Conservation (phyloP, 2,329 filamentous ascomycete genomes). For the Plenodomus tracheiphilus region DNA sequence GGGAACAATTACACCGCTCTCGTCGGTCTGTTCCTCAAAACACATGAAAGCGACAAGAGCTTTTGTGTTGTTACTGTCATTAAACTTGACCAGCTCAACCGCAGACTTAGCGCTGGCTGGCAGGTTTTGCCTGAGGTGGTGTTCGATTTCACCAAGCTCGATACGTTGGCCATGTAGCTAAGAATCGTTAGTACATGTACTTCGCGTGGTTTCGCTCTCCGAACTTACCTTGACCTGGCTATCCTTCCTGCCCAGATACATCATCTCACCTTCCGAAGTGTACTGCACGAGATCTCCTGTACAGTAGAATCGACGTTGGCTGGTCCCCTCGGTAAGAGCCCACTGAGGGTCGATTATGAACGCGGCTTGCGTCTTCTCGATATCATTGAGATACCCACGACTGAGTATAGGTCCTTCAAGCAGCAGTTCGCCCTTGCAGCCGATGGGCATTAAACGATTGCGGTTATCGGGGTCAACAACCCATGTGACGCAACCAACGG, state of each 20-base stretch:
- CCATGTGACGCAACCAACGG: conserved; percentile 37
- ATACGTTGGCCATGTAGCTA: conserved; percentile 51
- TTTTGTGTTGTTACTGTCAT: conserved; percentile 27
- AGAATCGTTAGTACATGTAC: conserved; percentile 34
- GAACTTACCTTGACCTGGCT: conserved; percentile 38
- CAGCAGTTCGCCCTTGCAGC: conserved; percentile 39
- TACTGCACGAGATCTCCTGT: conserved; percentile 41
- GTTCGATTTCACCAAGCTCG: conserved; percentile 52
- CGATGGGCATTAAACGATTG: conserved; percentile 38
- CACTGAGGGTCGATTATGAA: conserved; percentile 37
- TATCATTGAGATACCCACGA: conserved; percentile 39
- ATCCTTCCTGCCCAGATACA: conserved; percentile 42
- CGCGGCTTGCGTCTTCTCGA: conserved; percentile 32
- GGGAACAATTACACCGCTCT: conserved; percentile 28
- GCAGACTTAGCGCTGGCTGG: conserved; percentile 45
- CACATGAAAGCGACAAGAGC: conserved; percentile 37
- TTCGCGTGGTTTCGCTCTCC: background rate
- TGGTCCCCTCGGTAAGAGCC: conserved; percentile 21
- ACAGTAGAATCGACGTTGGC: conserved; percentile 33
- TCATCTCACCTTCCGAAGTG: conserved; percentile 38
- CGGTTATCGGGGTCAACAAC: conserved; percentile 38
- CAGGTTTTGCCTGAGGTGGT: conserved; percentile 45
- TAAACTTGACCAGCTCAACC: conserved; percentile 47
- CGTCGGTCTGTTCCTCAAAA: conserved; percentile 12
- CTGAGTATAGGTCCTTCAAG: conserved; percentile 42